Base-by-base conservation (phyloP, 2,329 filamentous ascomycete species). In the Byssoonygena ceratinophila region DNA sequence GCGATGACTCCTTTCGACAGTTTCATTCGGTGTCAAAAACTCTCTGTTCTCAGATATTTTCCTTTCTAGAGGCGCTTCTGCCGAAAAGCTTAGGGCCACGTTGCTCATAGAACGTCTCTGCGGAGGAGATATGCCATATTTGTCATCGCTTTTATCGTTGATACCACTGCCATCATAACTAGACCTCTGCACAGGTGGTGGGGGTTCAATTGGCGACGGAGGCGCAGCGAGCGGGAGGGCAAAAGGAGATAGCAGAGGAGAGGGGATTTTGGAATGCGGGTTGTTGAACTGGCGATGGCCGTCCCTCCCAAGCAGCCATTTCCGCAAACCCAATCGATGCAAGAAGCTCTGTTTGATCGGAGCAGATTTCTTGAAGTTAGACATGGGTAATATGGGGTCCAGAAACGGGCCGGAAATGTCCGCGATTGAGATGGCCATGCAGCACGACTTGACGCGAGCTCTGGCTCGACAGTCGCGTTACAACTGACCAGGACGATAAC, bases 31-130 rank as follows among this genome's bases (percentile, higher is more conserved):
- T 54, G 84, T 75, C 51, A 94, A 74, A 61, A 82, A 83, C 60
- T 85, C 81, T 59, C 88, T 79, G 57, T 80, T 78, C 68, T 95
- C 90, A 25, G 87, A 91, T 64, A 36, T 9, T 23, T 51, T 37
- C 51, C 66, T 66, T 41, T 66, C 65, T 29, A 70, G 57, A 14
- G 63, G 65, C 12, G 16, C 25, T 3, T 47, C 31, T 25, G 12
- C 51, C 44, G 29, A 29, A 18, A 34, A 40, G 12, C 20, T 37
- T 6, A 52, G 41, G 25, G 46, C 27, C 4, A 52, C 37, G 12
- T 27, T 46, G 18, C 41, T 47, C 18, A 34, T 36, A n/a, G 50
- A 52, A 23, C 36, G 32, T 47, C 36, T 46, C 18, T 39, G 43
- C 4, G 23, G 41, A 18, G 37, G 50, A 34, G 50, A 47, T 9